Evolutionary conservation across 495 filamentous ascomycete genomes (phyloP), one percentile per base, ranked within the genome.

Genomic region (Daldinia caldariorum): DNA sequence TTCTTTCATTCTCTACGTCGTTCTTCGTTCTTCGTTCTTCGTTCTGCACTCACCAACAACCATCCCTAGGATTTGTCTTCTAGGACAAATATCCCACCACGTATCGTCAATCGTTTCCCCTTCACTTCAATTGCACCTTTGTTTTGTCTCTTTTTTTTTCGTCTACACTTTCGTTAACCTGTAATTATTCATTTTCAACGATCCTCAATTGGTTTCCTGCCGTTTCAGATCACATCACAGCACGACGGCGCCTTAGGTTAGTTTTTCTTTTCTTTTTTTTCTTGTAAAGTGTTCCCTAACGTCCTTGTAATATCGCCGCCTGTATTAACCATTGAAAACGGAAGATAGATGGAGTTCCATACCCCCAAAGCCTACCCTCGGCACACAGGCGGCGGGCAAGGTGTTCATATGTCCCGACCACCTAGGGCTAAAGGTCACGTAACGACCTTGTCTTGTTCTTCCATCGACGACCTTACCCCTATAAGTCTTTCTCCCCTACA

Each of bases 341-440:
- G 14, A 16, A 4, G 14, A n/a, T 22, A 55, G 29, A 65, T 47
- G 45, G 60, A 55, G 12, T 32, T 18, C 50, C 57, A 66, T 12
- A 75, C 67, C 67, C 32, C 72, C 9, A 31, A 29, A 18, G 31
- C 75, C 2, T 73, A 75, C 50, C 29, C 73, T 39, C 75, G 70
- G 1, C 61, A 73, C 32, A 29, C 55, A 2, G 43, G 61, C 26
- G 63, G 61, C 26, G 63, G 61, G n/a, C 63, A 62, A 3, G 58
- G 64, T n/a, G 31, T 63, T 6, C 58, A 31, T 54, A 20, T 51
- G 45, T 61, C 58, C 32, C 66, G 62, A 61, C 26, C 72, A 7
- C 13, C 50, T 13, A 38, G 56, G 7, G 53, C 50, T 7, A 54
- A n/a, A 32, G 60, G 64, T 20, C 72, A 76, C 56, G 45, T 39